Conservation (phyloP, 2,329 filamentous ascomycete genomes). For the Venturia pyrina region DNA sequence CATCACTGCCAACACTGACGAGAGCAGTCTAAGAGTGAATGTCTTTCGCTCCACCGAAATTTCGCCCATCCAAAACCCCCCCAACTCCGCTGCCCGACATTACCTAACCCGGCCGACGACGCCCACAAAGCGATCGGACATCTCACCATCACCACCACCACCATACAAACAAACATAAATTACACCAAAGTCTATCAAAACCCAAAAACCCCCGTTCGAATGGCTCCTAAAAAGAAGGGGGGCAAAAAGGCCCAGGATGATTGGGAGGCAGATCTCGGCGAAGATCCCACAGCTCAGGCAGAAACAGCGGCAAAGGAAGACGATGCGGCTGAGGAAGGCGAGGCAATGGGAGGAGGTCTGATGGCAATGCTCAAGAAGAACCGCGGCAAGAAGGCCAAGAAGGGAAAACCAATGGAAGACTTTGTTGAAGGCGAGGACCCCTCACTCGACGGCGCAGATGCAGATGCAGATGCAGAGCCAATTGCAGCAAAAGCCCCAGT, state of each 20-base stretch:
- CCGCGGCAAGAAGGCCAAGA: slow-evolving; percentile 77
- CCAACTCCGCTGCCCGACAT: slow-evolving; percentile 3
- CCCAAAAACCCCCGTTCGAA: slow-evolving; percentile 26
- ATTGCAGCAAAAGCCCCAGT: slow-evolving; percentile 58
- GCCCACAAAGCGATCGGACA: not conserved
- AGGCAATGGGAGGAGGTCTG: slow-evolving; percentile 37
- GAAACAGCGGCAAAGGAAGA: slow-evolving; percentile 33
- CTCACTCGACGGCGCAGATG: slow-evolving; percentile 30
- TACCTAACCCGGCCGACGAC: slow-evolving; percentile 2
- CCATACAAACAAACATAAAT: not conserved
- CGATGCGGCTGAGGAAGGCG: slow-evolving; percentile 40
- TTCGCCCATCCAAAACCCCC: slow-evolving; percentile 3
- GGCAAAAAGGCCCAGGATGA: slow-evolving; percentile 79
- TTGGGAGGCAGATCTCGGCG: slow-evolving; percentile 90
- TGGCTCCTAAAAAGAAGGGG: slow-evolving; percentile 94
- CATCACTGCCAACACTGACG: not conserved
- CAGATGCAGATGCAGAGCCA: slow-evolving; percentile 29
- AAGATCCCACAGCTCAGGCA: slow-evolving; percentile 53
- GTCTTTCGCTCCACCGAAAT: slow-evolving; percentile 7
- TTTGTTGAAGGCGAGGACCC: slow-evolving; percentile 59
- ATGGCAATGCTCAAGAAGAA: slow-evolving; percentile 43
- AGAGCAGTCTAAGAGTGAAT: slow-evolving; percentile 6
- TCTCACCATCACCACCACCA: not conserved
- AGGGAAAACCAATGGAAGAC: slow-evolving; percentile 65
- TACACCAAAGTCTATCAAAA: not conserved